Conservation (phyloP, 2,329 filamentous ascomycete genomes). For the Paramyrothecium roridum region DNA sequence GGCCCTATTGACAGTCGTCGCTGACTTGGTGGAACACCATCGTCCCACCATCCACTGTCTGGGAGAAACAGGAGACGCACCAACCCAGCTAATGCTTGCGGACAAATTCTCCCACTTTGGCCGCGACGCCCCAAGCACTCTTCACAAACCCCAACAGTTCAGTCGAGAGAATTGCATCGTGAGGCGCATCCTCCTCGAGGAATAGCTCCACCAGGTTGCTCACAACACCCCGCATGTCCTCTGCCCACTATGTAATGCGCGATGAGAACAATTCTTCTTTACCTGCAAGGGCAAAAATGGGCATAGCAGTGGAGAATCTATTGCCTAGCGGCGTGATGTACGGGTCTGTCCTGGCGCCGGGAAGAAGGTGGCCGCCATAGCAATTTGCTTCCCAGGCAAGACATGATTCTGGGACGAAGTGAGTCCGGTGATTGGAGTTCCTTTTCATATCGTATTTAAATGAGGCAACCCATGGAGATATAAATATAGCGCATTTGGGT, state of each 20-base stretch:
- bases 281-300: neutral
- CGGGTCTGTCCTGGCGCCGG: neutral
- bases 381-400: neutral
- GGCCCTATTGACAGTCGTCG: too few relatives aligned
- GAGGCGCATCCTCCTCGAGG: neutral
- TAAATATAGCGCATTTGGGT: neutral
- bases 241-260: neutral
- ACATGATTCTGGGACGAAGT: neutral
- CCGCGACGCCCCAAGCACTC: neutral
- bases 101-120: neutral
- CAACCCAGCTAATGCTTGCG: too few relatives aligned
- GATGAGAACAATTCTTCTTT: neutral
- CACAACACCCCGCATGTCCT: neutral
- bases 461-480: neutral
- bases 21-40: too few relatives aligned
- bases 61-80: too few relatives aligned
- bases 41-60: too few relatives aligned
- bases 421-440: neutral
- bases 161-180: neutral
- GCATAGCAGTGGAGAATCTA: neutral
- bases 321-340: conserved; percentile 1
- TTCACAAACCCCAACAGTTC: neutral
- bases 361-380: neutral
- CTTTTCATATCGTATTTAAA: neutral
- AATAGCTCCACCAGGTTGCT: neutral